Evolutionary conservation across 495 filamentous ascomycete genomes (phyloP).

Genomic region (Bryoglossum gracile): DNA sequence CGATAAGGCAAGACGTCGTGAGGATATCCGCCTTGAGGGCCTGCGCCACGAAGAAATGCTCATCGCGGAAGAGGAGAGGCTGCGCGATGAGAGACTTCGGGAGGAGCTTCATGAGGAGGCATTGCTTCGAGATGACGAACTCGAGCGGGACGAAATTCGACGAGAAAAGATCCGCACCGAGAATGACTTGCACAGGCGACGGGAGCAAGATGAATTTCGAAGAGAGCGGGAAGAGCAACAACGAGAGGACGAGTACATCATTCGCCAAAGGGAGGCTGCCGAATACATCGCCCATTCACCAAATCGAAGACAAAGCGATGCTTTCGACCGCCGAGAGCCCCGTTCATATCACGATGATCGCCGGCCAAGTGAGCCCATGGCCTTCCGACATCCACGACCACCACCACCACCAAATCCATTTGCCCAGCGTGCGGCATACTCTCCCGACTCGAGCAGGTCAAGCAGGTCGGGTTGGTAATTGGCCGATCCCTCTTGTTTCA

Average conservation of each 20-base stretch:
- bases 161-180: too few species aligned
- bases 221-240: too few species aligned
- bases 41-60: too few species aligned
- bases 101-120: too few species aligned
- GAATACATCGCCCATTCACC: conserved; percentile 12
- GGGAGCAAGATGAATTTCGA: too few species aligned
- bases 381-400: conserved; percentile 2
- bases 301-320: background rate
- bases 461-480: background rate
- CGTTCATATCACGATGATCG: background rate
- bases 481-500: too few species aligned
- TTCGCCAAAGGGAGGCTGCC: conserved; percentile 11
- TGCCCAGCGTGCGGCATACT: background rate
- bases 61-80: too few species aligned
- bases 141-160: too few species aligned
- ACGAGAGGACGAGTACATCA: conserved; percentile 5
- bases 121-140: background rate
- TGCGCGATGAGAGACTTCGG: too few species aligned
- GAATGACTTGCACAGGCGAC: conserved; percentile 6
- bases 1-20: too few species aligned
- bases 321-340: background rate
- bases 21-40: too few species aligned
- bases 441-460: conserved; percentile 1
- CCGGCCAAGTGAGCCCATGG: background rate
- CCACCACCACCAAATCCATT: too few species aligned